Conservation (phyloP, 805 yeast genomes). For the Candida yuanshanica region DNA sequence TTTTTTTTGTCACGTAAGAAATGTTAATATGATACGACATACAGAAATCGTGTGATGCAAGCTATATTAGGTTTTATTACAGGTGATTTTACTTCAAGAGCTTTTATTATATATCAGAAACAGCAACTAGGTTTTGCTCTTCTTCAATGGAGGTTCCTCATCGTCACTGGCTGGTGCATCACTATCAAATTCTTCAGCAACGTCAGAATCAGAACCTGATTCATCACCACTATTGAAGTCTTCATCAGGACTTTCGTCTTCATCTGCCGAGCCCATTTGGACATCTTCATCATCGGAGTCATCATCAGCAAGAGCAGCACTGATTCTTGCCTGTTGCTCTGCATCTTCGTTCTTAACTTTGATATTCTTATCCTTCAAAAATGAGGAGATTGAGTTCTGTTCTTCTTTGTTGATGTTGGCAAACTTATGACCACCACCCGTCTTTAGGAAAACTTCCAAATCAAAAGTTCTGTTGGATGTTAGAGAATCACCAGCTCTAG, state of each 20-base stretch:
- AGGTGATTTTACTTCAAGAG: too few species aligned
- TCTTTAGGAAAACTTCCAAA: slow-evolving; percentile 67
- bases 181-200: slow-evolving; percentile 25
- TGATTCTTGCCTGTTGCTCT: slow-evolving; percentile 76
- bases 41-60: too few species aligned
- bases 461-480: slow-evolving; percentile 87
- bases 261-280: slow-evolving; percentile 73
- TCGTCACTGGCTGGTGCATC: slow-evolving; percentile 17
- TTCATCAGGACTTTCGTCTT: slow-evolving; percentile 77
- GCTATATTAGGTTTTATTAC: too few species aligned
- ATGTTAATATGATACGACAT: too few species aligned
- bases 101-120: neutral
- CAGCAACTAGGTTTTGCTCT: slow-evolving; percentile 22
- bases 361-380: slow-evolving; percentile 70
- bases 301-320: slow-evolving; percentile 62
- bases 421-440: slow-evolving; percentile 69
- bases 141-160: slow-evolving; percentile 31
- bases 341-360: slow-evolving; percentile 84
- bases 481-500: slow-evolving; percentile 80
- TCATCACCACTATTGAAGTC: slow-evolving; percentile 67
- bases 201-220: slow-evolving; percentile 58
- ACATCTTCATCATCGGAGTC: slow-evolving; percentile 41
- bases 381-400: slow-evolving; percentile 71
- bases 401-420: slow-evolving; percentile 89
- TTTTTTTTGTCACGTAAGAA: too few species aligned